Conservation (phyloP, 768 basidiomycete genomes). For the Hydnum rufescens region DNA sequence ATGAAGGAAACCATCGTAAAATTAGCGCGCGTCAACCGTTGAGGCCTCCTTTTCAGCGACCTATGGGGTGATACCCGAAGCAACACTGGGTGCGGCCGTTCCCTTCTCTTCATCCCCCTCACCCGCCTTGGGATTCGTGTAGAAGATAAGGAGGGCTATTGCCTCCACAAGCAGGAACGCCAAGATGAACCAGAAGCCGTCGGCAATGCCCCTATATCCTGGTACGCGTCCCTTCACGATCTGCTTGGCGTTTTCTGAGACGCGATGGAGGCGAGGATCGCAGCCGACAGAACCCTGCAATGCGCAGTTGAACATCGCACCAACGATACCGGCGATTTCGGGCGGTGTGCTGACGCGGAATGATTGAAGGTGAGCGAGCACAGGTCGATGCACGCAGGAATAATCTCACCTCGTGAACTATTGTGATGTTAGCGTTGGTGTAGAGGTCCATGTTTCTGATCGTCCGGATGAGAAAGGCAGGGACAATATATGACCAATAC, state of each 20-base stretch:
- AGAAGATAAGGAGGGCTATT: constrained; percentile 19
- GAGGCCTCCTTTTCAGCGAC: no score
- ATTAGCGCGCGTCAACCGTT: no score
- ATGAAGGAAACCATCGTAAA: no score
- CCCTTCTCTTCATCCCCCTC: background rate
- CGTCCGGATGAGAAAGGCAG: constrained; percentile 21
- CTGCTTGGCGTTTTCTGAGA: constrained; percentile 19
- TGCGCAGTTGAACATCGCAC: constrained; percentile 35
- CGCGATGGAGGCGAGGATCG: constrained; percentile 30
- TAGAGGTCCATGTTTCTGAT: background rate
- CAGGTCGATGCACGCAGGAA: background rate
- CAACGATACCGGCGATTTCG: constrained; percentile 32
- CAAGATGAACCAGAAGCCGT: constrained; percentile 24
- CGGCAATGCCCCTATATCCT: constrained; percentile 24
- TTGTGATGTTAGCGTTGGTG: constrained; percentile 23
- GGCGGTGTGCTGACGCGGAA: constrained; percentile 19
- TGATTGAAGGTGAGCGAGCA: background rate
- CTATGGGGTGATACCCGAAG: no score
- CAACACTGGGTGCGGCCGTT: no score
- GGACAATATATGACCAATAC: constrained; percentile 32
- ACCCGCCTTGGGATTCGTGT: background rate
- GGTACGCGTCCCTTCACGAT: constrained; percentile 16
- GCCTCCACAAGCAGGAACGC: constrained; percentile 20
- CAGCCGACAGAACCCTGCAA: constrained; percentile 33
- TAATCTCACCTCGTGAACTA: constrained; percentile 22